phyloP scores from a whole-genome alignment of 768 basidiomycete species.

The Boletales sp. region DNA sequence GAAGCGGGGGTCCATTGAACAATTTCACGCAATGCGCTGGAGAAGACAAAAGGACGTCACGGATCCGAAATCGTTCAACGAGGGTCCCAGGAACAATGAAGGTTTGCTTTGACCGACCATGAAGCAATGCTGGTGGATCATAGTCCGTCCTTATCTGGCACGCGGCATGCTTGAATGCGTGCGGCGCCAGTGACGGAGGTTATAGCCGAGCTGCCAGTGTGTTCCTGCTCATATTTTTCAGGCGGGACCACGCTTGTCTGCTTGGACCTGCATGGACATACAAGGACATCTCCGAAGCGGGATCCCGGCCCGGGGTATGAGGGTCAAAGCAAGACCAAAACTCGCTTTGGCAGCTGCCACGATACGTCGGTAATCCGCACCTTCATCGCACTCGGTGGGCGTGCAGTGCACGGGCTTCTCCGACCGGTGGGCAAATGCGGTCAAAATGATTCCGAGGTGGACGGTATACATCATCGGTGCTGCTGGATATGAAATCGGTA shows the following conservation, averaged over 20 bases:
- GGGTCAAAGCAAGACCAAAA: conserved; percentile 18
- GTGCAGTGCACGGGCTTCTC: neutral
- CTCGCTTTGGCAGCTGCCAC: conserved; percentile 10
- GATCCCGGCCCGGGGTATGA: conserved; percentile 3
- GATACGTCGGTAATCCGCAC: neutral
- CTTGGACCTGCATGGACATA: conserved; percentile 4
- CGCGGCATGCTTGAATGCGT: too few species aligned
- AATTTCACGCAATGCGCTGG: too few species aligned
- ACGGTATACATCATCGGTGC: neutral
- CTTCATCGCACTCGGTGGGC: too few species aligned
- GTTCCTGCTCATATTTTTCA: too few species aligned
- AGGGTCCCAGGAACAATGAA: neutral
- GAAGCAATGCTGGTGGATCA: neutral
- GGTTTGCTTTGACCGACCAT: neutral
- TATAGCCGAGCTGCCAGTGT: too few species aligned
- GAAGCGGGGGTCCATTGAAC: too few species aligned
- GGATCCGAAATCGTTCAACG: too few species aligned
- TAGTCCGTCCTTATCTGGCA: too few species aligned
- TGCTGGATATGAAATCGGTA: conserved; percentile 6
- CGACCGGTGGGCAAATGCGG: neutral
- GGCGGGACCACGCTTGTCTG: too few species aligned
- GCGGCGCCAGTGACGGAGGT: too few species aligned
- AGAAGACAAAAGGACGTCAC: too few species aligned
- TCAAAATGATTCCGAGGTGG: conserved; percentile 12
- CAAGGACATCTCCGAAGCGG: conserved; percentile 1